Conservation (phyloP, 1,284 basidiomycete genomes). For the Pseudozyma sp. region DNA sequence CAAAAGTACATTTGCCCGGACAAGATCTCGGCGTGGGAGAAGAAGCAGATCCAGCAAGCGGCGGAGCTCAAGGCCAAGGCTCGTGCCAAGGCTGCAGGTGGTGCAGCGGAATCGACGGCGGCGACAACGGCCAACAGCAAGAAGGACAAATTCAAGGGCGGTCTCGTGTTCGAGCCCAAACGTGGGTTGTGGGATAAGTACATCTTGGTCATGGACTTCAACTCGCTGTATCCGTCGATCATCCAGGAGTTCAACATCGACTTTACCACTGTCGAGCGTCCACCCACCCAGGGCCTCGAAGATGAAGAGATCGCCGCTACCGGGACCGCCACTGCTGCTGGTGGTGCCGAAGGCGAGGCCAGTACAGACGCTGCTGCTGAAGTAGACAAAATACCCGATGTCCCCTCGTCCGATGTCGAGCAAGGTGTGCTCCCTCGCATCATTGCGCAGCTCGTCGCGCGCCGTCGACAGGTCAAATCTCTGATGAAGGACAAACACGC, state of each 20-base stretch:
- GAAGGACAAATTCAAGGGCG: slow-evolving; percentile 97
- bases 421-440: slow-evolving; percentile 94
- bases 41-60: slow-evolving; percentile 62
- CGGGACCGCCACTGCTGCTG: slow-evolving; percentile 3
- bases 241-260: slow-evolving; percentile 99
- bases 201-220: slow-evolving; percentile 99
- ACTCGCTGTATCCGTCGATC: slow-evolving; percentile 98
- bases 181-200: slow-evolving; percentile 95
- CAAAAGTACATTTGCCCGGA: slow-evolving; percentile 97
- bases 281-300: slow-evolving; percentile 72
- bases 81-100: slow-evolving; percentile 33
- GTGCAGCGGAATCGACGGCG: slow-evolving; percentile 31
- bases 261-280: slow-evolving; percentile 91
- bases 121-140: slow-evolving; percentile 74
- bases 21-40: slow-evolving; percentile 80
- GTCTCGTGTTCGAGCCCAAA: slow-evolving; percentile 97
- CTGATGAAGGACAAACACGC: slow-evolving; percentile 92
- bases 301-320: slow-evolving; percentile 17
- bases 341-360: slow-evolving; percentile 20
- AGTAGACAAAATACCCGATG: slow-evolving; percentile 83
- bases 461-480: slow-evolving; percentile 89
- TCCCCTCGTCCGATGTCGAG: slow-evolving; percentile 78
- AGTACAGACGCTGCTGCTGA: slow-evolving; percentile 40
- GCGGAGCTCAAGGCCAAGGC: slow-evolving; percentile 48
- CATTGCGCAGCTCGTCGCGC: slow-evolving; percentile 91